Base-by-base conservation (phyloP, 805 yeast genomes). In the Candida chilensis region DNA sequence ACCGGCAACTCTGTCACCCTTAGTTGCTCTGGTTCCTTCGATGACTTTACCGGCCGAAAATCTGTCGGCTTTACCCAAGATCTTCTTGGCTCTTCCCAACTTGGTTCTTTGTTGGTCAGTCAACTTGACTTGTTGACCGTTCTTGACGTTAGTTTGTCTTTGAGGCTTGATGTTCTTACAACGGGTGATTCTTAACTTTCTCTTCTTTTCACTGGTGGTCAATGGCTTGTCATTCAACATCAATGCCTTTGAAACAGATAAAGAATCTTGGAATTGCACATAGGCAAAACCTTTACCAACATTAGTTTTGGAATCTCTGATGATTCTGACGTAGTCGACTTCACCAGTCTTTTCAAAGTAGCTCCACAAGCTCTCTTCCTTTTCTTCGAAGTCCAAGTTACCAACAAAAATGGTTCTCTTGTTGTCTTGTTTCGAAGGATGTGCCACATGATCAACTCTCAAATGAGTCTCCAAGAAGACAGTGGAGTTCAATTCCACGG, bases 211-310 rank as follows among this genome's bases (percentile, higher is more conserved):
- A 18, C 54, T 50, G 6, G 52, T 45, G 5, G 44, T 41, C 39
- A 71, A 52, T 35, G 76, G 72, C 57, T 83, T 78, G 27, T 74
- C 90, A 52, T 88, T 73, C 37, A 85, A 59, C 35, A 86, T 56
- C 32, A 92, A 55, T 1, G 96, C 96, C 48, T 84, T 82, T 38
- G 78, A 76, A 7, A 92, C 95, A 25, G 78, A 64, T 32, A 78
- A 57, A 1, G 71, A 42, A 46, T 83, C 90, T 37, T 66, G 71
- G 61, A 88, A 92, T 54, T 90, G 97, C 20, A 92, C 87, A 50
- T 88, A 84, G 5, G 95, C 98, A 60, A 92, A 88, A 5, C 99
- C 99, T 59, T 92, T 92, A 39, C 98, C 99, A 35, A 90, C 65
- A 45, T 92, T 90, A 15, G 96, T 90, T 59, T 85, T 85, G 12